Base-by-base conservation (phyloP, 345 rosid species). In the Toxicodendron radicans region DNA sequence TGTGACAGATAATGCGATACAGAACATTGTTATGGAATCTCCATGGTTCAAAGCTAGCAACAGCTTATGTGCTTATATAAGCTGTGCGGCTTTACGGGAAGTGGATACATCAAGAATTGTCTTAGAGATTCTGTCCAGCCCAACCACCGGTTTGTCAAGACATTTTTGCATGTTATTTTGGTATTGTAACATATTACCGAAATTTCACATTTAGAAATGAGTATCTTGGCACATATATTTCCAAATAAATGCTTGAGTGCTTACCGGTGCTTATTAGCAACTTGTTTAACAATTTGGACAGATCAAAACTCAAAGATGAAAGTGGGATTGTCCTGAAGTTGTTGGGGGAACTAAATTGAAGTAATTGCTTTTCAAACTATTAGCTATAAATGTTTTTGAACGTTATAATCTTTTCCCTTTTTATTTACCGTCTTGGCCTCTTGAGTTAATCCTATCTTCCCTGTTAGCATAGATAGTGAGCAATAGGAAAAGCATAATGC, bases 11-110 rank as follows among this genome's bases (percentile, higher is more conserved):
- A 46, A 68, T 61, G 73, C 35, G 45, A 54, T 73, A 13, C 81
- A 78, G 52, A 64, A 63, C 43, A 20, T 65, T 41, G 81, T 78
- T 27, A 30, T 73, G 51, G 76, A 78, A 54, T 71, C 77, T 41
- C 73, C 70, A 2, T 78, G 81, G 74, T 78, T 78, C 52, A 73
- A 73, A 61, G 73, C 58, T 23, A 67, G 81, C 59, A 68, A 21
- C 70, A 78, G 65, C 45, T 62, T 78, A 38, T 78, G 81, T 54
- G 74, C 77, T 64, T 78, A 78, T 67, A 62, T 73, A 67, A 78
- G 70, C 81, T 68, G 81, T 58, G 65, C 62, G 46, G 46, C 70
- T 27, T 73, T 78, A 45, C 58, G 66, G 12, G 81, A 78, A 68
- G 81, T 78, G 24, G 81, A 66, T 32, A 78, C 81, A 7, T 43